These are phyloP conservation scores for Boletus rex-veris DNA, from an alignment of 768 basidiomycete species.

Conservation along the genomic window DNA sequence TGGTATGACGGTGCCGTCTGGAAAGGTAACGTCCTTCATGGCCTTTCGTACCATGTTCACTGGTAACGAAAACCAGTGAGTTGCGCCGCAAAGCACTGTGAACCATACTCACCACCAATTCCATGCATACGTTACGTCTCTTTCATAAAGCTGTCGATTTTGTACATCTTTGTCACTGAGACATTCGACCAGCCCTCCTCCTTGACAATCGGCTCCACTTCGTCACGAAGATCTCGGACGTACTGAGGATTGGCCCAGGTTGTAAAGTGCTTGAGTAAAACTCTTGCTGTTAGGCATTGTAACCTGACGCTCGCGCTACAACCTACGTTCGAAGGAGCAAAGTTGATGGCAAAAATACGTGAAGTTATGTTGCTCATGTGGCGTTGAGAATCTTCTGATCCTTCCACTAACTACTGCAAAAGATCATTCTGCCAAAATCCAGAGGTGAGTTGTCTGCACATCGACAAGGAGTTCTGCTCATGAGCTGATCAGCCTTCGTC, in stretches of 20 bases:
- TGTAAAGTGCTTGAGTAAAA: constrained; percentile 9
- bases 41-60: constrained; percentile 9
- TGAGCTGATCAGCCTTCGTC: background rate
- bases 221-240: constrained; percentile 12
- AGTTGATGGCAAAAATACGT: constrained; percentile 17
- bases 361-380: constrained; percentile 18
- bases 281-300: background rate
- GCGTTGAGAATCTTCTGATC: constrained; percentile 13
- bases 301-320: too few species aligned
- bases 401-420: constrained; percentile 33
- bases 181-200: constrained; percentile 19
- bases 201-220: constrained; percentile 10
- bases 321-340: constrained; percentile 18
- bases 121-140: constrained; percentile 31
- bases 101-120: constrained; percentile 19
- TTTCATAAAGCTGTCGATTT: constrained; percentile 19
- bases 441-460: background rate
- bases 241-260: constrained; percentile 15
- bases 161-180: constrained; percentile 16
- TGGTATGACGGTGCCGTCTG: constrained; percentile 38
- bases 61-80: background rate
- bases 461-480: background rate
- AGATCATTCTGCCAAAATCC: constrained; percentile 28
- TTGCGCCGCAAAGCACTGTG: too few species aligned
- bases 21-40: constrained; percentile 22